Base-by-base conservation (phyloP, 2,329 filamentous ascomycete genomes). In the Moelleriella libera region DNA sequence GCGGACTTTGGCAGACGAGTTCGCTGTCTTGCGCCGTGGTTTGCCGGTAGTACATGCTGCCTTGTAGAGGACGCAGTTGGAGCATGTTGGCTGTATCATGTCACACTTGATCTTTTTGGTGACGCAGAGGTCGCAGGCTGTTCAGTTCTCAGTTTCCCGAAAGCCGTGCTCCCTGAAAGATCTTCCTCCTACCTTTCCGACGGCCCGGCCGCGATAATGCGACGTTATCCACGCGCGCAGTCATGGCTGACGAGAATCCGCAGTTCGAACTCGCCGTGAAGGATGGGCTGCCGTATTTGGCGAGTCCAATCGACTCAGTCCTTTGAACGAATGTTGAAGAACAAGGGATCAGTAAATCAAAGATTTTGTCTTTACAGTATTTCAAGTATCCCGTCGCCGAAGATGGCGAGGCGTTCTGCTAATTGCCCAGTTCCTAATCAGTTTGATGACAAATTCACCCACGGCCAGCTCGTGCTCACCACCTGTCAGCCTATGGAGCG, bases 51-150 rank as follows among this genome's bases (percentile, higher is more conserved):
- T 53, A 50, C 68, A 70, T n/a, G 60, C 55, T 4, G 67, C 57
- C n/a, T 61, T 60, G 51, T 71, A 71, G 4, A 69, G 54, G 6
- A 60, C 54, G 43, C 68, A 71, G 42, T 70, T 70, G 1, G 67
- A 69, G 49, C 68, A 71, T 7, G 60, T 53, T 0, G 68, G 68
- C 50, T 67, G 68, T 5, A 66, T 45, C 61, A 65, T 65, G 52
- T 71, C 67, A 45, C 68, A 71, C 52, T 68, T 69, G 44, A 71
- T 68, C 59, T 71, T 70, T 54, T 69, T 70, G 10, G 55, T 63
- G 45, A 66, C 69, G 56, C 68, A 71, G 40, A 69, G 57, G 51
- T 70, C 67, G 49, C 66, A 69, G 0, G 64, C 67, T 66, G 41
- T 30, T 39, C 5, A 7, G 32, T 12, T 5, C 8, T 37, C 12